These are phyloP conservation scores for Magnolia kwangsiensis DNA, from an alignment of 164 flowering plant species.

Conservation along the genomic window DNA sequence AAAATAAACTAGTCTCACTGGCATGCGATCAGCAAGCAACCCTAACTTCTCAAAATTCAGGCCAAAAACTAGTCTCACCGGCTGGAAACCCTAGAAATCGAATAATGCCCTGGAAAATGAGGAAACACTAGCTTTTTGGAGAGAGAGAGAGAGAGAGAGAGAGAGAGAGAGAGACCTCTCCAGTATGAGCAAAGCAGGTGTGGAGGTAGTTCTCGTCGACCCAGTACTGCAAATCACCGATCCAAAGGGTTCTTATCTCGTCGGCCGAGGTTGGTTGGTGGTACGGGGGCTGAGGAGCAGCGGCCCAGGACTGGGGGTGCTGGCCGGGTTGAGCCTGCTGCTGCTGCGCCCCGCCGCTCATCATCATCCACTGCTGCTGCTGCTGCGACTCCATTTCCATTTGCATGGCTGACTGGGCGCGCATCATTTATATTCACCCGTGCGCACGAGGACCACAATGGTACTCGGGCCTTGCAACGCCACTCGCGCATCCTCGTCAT, in stretches of 20 bases:
- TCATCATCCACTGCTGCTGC: slow-evolving; percentile 32
- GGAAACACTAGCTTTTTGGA: neutral
- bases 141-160: slow-evolving; percentile 10
- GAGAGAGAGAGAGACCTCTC: slow-evolving; percentile 42
- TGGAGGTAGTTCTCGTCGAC: slow-evolving; percentile 80
- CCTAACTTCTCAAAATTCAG: too few species aligned
- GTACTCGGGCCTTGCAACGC: too few species aligned
- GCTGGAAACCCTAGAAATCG: too few species aligned
- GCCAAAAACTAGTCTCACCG: too few species aligned
- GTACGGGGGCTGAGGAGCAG: slow-evolving; percentile 29
- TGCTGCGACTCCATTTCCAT: slow-evolving; percentile 4
- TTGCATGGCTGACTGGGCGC: neutral
- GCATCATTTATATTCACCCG: too few species aligned
- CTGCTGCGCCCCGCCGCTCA: slow-evolving; percentile 15
- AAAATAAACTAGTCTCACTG: too few species aligned
- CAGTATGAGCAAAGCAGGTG: slow-evolving; percentile 81
- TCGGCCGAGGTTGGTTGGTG: slow-evolving; percentile 74
- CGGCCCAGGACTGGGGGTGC: slow-evolving; percentile 18
- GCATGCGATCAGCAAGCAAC: too few species aligned
- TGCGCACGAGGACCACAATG: too few species aligned
- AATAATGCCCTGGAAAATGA: too few species aligned
- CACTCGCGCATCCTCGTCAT: too few species aligned
- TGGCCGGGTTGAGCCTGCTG: slow-evolving; percentile 17
- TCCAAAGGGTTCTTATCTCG: slow-evolving; percentile 91
- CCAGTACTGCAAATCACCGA: slow-evolving; percentile 96